Conservation (phyloP, 2,329 filamentous ascomycete species). For the Apiospora pterosperma region DNA sequence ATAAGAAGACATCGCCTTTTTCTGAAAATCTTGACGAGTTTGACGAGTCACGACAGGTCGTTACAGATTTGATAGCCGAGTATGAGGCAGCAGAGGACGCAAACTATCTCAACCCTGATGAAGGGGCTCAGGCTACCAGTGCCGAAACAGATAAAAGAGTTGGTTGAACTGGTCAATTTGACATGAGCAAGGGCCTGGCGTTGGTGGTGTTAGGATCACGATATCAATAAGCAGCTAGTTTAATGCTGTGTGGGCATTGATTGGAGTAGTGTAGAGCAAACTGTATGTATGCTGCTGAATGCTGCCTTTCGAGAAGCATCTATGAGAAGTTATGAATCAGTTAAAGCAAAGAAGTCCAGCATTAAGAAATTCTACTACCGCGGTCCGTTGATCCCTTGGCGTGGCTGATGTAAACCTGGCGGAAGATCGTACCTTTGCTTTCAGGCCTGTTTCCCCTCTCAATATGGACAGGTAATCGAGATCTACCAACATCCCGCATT, state of each 20-base stretch:
- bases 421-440: not conserved
- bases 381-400: not conserved
- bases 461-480: not conserved
- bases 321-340: not conserved
- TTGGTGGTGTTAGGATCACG: not conserved
- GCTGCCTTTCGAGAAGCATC: not conserved
- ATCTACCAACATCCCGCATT: not conserved
- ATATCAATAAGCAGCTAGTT: slow-evolving; percentile 4
- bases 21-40: slow-evolving; percentile 90
- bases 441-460: not conserved
- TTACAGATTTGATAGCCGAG: slow-evolving; percentile 85
- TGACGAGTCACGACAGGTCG: slow-evolving; percentile 89
- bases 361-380: not conserved
- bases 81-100: slow-evolving; percentile 93
- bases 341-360: not conserved
- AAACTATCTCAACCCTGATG: slow-evolving; percentile 80
- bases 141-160: slow-evolving; percentile 52
- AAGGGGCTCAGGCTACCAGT: slow-evolving; percentile 48
- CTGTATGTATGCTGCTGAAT: not conserved
- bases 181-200: not conserved
- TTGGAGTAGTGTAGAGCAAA: too few species aligned
- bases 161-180: slow-evolving; percentile 21
- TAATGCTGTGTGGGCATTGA: not conserved
- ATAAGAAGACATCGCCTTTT: slow-evolving; percentile 95
- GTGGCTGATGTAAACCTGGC: not conserved